A percentile compares a stretch with the other conserved stretches of the same genome.
phyloP scores from a whole-genome alignment of 2,329 filamentous ascomycete species.

The Coniochaeta prunicola region DNA sequence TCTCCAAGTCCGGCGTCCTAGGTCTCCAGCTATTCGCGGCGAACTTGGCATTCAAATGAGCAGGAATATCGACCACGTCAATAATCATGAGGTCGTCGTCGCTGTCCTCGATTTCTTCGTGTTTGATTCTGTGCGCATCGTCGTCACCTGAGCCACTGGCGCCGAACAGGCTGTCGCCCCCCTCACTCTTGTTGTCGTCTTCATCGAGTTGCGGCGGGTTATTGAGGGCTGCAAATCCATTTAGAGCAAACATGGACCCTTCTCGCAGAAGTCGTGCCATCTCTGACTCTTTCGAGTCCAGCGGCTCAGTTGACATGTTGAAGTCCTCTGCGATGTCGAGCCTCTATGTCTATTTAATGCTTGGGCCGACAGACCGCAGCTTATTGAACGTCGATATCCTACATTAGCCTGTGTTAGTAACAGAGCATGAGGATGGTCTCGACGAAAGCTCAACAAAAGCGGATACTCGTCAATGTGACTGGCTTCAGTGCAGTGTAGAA shows the following conservation, averaged over 20 bases:
- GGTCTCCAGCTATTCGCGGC: neutral
- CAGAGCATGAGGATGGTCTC: too few relatives aligned
- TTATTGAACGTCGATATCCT: too few relatives aligned
- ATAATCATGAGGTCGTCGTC: constrained; percentile 3
- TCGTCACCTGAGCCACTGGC: neutral
- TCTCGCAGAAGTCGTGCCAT: neutral
- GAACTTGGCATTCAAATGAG: constrained; percentile 1
- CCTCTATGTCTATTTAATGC: neutral
- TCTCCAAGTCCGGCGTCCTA: neutral
- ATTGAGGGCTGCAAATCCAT: neutral
- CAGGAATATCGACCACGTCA: neutral
- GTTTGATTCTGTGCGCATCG: neutral
- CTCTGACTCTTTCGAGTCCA: neutral
- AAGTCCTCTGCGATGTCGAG: neutral
- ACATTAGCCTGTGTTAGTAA: too few relatives aligned
- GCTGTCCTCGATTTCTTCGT: neutral
- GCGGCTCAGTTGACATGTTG: neutral
- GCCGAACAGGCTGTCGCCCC: neutral
- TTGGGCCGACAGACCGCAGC: too few relatives aligned
- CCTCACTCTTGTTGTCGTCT: neutral
- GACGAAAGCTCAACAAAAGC: too few relatives aligned
- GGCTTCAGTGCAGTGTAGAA: too few relatives aligned
- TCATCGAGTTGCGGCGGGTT: neutral
- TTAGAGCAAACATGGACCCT: neutral
- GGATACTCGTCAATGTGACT: too few relatives aligned